These are phyloP conservation scores for Arabidopsis thaliana DNA, from an alignment of 345 rosid genomes.

Conservation along the genomic window DNA sequence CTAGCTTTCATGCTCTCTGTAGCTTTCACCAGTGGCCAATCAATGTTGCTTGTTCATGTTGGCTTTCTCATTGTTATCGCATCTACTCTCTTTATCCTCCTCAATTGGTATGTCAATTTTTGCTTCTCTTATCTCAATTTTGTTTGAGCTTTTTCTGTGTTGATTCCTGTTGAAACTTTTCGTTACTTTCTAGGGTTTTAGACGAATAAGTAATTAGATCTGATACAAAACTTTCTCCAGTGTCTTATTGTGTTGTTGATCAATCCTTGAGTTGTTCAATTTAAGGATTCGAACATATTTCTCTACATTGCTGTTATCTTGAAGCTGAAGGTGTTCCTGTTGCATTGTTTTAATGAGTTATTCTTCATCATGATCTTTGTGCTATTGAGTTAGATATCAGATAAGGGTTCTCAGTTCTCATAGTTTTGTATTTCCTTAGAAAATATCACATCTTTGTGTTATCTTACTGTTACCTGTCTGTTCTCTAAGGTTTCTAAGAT, in stretches of 20 bases:
- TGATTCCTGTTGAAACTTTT: too few species aligned
- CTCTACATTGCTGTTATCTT: neutral
- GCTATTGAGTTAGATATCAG: conserved; percentile 11
- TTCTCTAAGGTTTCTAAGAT: conserved; percentile 13
- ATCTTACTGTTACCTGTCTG: neutral
- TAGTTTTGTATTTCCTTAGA: conserved; percentile 2
- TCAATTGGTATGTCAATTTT: conserved; percentile 63
- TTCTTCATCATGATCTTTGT: conserved; percentile 7
- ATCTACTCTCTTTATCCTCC: conserved; percentile 75
- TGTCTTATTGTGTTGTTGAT: neutral
- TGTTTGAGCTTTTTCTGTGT: too few species aligned
- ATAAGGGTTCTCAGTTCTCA: neutral
- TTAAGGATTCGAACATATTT: neutral
- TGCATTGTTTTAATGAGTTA: neutral
- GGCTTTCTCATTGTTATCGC: conserved; percentile 74
- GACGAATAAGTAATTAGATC: neutral
- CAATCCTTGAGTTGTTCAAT: conserved; percentile 7
- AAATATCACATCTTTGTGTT: conserved; percentile 22
- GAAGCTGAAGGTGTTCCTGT: conserved; percentile 8
- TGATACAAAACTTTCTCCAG: neutral
- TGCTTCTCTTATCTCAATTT: neutral
- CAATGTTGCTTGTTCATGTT: conserved; percentile 71
- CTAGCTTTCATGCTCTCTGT: conserved; percentile 78
- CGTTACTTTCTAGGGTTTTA: too few species aligned
- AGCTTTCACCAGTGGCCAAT: conserved; percentile 81